Conservation (phyloP, 495 filamentous ascomycete genomes). For the Daldinia vernicosa region DNA sequence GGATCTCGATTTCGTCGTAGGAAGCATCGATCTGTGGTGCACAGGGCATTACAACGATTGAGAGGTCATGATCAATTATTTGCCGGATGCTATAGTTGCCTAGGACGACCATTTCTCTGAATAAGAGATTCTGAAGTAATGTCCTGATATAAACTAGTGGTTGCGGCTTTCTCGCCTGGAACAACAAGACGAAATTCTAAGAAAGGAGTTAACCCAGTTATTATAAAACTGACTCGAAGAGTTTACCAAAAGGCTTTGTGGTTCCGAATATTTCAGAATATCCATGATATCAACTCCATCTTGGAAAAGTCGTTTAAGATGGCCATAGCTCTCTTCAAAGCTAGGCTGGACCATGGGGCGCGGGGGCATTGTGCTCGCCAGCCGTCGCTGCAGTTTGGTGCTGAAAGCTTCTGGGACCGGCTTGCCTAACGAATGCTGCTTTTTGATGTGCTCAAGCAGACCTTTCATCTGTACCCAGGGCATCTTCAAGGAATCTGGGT, state of each 20-base stretch:
- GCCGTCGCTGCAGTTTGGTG: slow-evolving; percentile 83
- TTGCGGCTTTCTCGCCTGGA: slow-evolving; percentile 80
- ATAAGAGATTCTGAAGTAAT: slow-evolving; percentile 78
- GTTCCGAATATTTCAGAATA: slow-evolving; percentile 72
- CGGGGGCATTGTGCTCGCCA: slow-evolving; percentile 92
- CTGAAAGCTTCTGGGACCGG: slow-evolving; percentile 82
- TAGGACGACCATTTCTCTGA: slow-evolving; percentile 71
- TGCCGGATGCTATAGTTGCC: slow-evolving; percentile 73
- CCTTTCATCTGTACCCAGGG: slow-evolving; percentile 59
- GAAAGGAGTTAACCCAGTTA: slow-evolving; percentile 3
- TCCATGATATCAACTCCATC: slow-evolving; percentile 76
- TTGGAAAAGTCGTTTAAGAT: slow-evolving; percentile 74
- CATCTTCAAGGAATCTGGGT: slow-evolving; percentile 54
- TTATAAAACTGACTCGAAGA: slow-evolving; percentile 12
- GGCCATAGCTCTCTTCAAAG: slow-evolving; percentile 73
- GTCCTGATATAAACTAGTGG: slow-evolving; percentile 86
- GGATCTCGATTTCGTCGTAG: slow-evolving; percentile 78
- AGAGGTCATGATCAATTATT: slow-evolving; percentile 81
- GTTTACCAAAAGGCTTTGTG: slow-evolving; percentile 71
- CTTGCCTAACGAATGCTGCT: slow-evolving; percentile 68
- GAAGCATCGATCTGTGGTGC: slow-evolving; percentile 73
- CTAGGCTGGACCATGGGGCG: slow-evolving; percentile 83
- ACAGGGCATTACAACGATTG: slow-evolving; percentile 76
- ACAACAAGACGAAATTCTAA: slow-evolving; percentile 73
- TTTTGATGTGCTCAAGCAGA: slow-evolving; percentile 60